Percentiles rank a stretch among this genome's conserved stretches.
Evolutionary conservation across 805 yeast genomes (phyloP).

Genomic region (Yarrowia sp.): DNA sequence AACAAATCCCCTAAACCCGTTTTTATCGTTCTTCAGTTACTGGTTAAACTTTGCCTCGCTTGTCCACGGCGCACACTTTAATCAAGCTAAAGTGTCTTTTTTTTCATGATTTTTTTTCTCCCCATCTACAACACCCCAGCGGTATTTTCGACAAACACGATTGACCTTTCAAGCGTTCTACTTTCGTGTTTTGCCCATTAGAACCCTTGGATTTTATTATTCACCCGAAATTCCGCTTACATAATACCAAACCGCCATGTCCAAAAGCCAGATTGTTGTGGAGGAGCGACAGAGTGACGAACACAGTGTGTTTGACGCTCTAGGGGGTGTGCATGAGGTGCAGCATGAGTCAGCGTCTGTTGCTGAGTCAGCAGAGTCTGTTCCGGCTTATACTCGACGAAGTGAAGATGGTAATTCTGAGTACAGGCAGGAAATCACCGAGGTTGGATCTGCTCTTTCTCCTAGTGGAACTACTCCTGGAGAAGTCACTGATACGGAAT

Average conservation of each 20-base stretch:
- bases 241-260: background rate
- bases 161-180: constrained; percentile 36
- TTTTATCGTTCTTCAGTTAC: too few species aligned
- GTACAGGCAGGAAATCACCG: background rate
- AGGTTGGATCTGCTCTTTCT: background rate
- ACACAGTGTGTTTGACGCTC: too few species aligned
- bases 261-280: background rate
- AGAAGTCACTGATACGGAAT: background rate
- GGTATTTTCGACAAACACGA: constrained; percentile 7
- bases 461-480: background rate
- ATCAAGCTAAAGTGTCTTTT: background rate
- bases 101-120: background rate
- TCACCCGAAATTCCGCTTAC: too few species aligned
- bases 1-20: too few species aligned
- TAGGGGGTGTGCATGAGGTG: too few species aligned
- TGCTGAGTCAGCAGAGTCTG: background rate
- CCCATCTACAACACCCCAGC: background rate
- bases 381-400: background rate
- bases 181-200: constrained; percentile 33
- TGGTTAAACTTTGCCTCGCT: too few species aligned
- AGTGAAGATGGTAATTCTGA: background rate
- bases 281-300: too few species aligned
- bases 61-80: background rate
- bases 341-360: too few species aligned
- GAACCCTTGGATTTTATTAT: constrained; percentile 30